Evolutionary conservation across 2,329 filamentous ascomycete genomes (phyloP), one percentile per base, ranked within the genome.

Genomic region (Monosporascus cannonballus): DNA sequence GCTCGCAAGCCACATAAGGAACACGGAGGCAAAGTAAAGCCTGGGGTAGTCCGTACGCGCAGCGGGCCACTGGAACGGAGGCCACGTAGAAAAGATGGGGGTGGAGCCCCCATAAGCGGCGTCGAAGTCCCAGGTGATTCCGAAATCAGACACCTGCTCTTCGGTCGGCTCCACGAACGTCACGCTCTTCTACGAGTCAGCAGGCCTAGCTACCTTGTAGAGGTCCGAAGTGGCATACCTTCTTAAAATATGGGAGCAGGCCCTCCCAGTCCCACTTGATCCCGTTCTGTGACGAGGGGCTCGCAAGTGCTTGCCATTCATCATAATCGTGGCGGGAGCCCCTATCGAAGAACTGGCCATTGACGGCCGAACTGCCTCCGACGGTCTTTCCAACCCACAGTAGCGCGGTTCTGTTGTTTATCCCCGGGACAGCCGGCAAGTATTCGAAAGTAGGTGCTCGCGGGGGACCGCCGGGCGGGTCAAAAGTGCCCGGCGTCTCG

Each of bases 281-380:
- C 7, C 18, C 44, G 22, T 54, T 50, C 27, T 59, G 56, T 20
- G 61, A 56, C 24, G 62, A 53, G 22, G 51, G 55, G 39, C 66
- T 67, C 0, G 64, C 66, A 18, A 69, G 59, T 1, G 55, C 56
- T 34, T 60, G 62, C 70, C 69, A 73, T 20, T 67, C 65, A 49
- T 73, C 64, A 48, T 69, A 68, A 57, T 73, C 70, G 52, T 60
- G 59, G 15, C 63, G 64, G 3, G 67, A 66, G 2, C 64, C 65
- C 17, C 70, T 65, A 53, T 72, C 69, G 49, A 71, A 68, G 59
- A 71, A 67, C 64, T 68, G 67, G 6, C 69, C 70, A 50, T 73
- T 72, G 48, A 69, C 57, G 27, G 68, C 62, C 4, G 68, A 71
- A 48, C 66, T 64, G 37, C 70, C 70, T 6, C 70, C 70, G 3